phyloP scores from a whole-genome alignment of 495 filamentous ascomycete species.

The Penicillium silybi region DNA sequence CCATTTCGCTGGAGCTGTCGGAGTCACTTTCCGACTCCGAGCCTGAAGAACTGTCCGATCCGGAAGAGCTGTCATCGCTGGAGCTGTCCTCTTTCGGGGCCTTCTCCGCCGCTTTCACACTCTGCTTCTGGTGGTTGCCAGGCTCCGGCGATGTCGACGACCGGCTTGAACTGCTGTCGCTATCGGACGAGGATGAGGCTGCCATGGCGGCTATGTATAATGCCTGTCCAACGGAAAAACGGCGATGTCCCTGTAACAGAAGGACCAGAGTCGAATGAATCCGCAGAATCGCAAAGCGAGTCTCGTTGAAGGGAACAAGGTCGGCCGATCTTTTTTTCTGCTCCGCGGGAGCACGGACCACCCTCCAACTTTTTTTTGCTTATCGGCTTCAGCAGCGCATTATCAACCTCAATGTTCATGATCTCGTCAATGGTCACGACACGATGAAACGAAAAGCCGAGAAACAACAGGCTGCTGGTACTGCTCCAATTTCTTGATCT shows the following conservation, averaged over 20 bases:
- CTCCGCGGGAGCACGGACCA: constrained; percentile 48
- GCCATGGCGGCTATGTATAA: constrained; percentile 26
- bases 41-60: constrained; percentile 17
- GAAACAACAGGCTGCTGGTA: constrained; percentile 38
- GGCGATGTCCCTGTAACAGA: neutral
- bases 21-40: constrained; percentile 30
- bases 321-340: constrained; percentile 36
- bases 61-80: constrained; percentile 17
- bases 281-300: neutral
- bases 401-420: constrained; percentile 11
- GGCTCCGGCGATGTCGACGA: constrained; percentile 29
- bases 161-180: constrained; percentile 30
- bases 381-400: constrained; percentile 23
- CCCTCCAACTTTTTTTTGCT: constrained; percentile 32
- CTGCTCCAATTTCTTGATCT: neutral
- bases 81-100: constrained; percentile 20
- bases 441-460: constrained; percentile 46
- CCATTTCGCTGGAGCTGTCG: constrained; percentile 32
- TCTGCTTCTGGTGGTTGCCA: constrained; percentile 21
- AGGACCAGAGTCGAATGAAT: neutral
- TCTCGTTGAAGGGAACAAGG: constrained; percentile 13
- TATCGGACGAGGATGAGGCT: constrained; percentile 19
- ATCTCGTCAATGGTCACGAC: neutral
- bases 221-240: neutral
- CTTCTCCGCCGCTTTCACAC: constrained; percentile 29